Evolutionary conservation across 345 rosid species (phyloP).

Genomic region (Populus pruinosa): DNA sequence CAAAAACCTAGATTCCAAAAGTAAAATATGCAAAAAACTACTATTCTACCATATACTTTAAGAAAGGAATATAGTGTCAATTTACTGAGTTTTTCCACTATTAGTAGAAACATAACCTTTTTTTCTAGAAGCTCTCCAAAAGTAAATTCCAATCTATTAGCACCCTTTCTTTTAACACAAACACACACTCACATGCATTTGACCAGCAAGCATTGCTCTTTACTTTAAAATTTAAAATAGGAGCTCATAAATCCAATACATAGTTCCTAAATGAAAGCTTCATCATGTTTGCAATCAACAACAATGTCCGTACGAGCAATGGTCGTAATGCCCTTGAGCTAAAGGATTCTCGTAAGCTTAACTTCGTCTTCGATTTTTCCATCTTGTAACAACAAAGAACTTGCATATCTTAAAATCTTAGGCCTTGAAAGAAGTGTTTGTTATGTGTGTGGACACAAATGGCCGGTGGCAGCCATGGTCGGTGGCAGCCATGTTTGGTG

Average conservation of each 20-base stretch:
- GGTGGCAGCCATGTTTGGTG: no score
- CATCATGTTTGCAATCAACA: conserved; percentile 82
- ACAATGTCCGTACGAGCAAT: conserved; percentile 91
- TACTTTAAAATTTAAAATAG: neutral
- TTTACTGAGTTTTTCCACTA: no score
- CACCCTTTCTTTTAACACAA: neutral
- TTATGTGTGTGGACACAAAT: no score
- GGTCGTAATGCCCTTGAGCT: conserved; percentile 88
- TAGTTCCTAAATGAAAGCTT: conserved; percentile 75
- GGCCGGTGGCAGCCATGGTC: no score
- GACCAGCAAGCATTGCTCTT: neutral
- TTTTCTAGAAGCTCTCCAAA: neutral
- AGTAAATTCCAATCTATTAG: neutral
- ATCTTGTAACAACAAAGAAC: conserved; percentile 44
- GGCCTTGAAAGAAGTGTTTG: no score
- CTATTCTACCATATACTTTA: no score
- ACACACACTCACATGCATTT: neutral
- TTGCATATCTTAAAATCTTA: neutral
- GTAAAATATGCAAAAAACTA: no score
- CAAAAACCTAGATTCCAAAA: no score
- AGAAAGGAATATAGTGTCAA: no score
- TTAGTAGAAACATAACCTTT: no score
- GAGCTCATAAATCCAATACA: neutral
- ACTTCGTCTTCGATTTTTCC: conserved; percentile 93
- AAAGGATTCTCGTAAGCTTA: conserved; percentile 75